Base-by-base conservation (phyloP, 768 basidiomycete genomes). In the Serpula lacrymans region DNA sequence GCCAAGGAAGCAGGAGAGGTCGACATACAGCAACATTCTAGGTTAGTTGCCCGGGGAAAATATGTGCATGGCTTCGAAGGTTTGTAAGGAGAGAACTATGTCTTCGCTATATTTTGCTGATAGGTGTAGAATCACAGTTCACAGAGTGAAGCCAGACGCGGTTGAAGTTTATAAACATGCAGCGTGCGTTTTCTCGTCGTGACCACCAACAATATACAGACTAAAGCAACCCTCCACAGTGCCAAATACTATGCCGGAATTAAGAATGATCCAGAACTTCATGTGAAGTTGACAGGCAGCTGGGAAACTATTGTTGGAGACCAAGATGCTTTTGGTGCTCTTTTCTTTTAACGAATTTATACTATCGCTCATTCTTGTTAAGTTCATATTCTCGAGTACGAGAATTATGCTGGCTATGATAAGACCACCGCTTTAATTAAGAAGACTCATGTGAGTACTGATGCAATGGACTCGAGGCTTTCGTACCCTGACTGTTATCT, bases 291-390 rank as follows among this genome's bases (percentile, higher is more conserved):
- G 43, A 90, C 87, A 1, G 96, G 95, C 16, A 88, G 83, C 52
- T 99, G 92, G 89, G 94, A 98, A 64, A 82, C 85, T 1, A 53
- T 88, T 14, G 77, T 98, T 22, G 96, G 96, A 29, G 82, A 90
- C 43, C 85, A 93, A 45, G 96, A 97, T 54, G 82, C 78, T 2
- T 95, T 91, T 59, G 71, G 80, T 80, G 49, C 71, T 45, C 68
- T 75, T 53, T 23, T 37, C n/a, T 25, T 18, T 16, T n/a, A 16
- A 34, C 24, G 10, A 4, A 29, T 35, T 14, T 14, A 10, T 39
- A 25, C 16, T 46, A 20, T 14, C 22, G 29, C 27, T 42, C 37
- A 48, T 2, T 28, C 21, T 38, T 24, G 22, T 24, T 5, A 38
- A 77, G 74, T 73, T 18, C 80, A 82, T 50, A 90, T 95, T 49